Conservation (phyloP, 2,329 filamentous ascomycete genomes). For the Hyphodiscus sp. region DNA sequence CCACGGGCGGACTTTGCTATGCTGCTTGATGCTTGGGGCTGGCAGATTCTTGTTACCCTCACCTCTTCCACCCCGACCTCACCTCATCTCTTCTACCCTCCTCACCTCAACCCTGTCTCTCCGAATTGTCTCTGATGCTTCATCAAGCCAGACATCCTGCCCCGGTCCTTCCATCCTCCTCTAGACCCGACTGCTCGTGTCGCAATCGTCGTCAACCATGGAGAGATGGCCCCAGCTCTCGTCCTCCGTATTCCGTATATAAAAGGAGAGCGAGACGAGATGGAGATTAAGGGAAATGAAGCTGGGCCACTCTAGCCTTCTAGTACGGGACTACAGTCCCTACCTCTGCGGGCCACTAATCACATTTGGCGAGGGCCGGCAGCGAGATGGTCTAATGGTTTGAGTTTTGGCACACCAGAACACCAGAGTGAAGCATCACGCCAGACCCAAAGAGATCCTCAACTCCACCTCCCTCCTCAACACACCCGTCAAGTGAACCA, state of each 20-base stretch:
- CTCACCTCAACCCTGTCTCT: background rate
- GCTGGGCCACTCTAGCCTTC: constrained; percentile 3
- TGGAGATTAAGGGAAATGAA: constrained; percentile 19
- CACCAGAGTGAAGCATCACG: background rate
- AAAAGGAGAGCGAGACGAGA: too few species aligned
- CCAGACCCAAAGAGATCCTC: background rate
- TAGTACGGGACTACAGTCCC: background rate
- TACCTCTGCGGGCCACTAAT: background rate
- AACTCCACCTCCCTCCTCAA: background rate
- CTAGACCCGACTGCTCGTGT: background rate
- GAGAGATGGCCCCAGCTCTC: background rate
- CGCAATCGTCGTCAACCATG: background rate
- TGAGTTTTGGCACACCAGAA: background rate
- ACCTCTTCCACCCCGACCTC: too few species aligned
- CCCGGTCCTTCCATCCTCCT: background rate
- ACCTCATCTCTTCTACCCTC: too few species aligned
- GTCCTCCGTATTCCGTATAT: too few species aligned
- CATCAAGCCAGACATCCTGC: background rate
- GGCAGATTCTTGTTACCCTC: too few species aligned
- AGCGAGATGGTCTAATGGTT: background rate
- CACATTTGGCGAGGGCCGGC: background rate
- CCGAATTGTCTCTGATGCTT: background rate
- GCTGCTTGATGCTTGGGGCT: too few species aligned
- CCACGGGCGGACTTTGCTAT: background rate
- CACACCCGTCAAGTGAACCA: too few species aligned